phyloP scores from a whole-genome alignment of 2,329 filamentous ascomycete species.

The Colletotrichum sp. region DNA sequence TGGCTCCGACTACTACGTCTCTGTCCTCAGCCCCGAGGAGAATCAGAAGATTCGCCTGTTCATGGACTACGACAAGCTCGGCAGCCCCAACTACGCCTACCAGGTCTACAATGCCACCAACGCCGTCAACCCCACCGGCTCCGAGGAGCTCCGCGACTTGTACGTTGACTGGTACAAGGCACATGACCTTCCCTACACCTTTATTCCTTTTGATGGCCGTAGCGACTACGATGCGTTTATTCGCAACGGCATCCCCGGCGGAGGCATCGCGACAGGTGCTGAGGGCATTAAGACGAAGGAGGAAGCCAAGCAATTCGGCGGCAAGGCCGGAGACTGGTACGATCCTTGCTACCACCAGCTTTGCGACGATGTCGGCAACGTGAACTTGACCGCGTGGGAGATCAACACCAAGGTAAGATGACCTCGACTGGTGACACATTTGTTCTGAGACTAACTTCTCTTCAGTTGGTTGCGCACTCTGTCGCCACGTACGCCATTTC shows the following conservation, averaged over 20 bases:
- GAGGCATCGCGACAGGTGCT: constrained; percentile 79
- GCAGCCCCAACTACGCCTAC: constrained; percentile 69
- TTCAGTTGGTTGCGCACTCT: constrained; percentile 70
- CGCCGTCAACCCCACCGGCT: constrained; percentile 71
- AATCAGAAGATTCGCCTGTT: constrained; percentile 68
- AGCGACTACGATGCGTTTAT: constrained; percentile 84
- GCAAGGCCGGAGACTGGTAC: constrained; percentile 65
- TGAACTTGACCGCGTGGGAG: constrained; percentile 66
- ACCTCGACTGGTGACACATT: neutral
- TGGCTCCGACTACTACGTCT: constrained; percentile 67
- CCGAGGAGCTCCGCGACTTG: constrained; percentile 70
- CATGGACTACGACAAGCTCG: constrained; percentile 76
- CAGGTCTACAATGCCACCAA: constrained; percentile 77
- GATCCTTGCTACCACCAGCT: constrained; percentile 68
- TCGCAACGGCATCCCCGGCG: constrained; percentile 72
- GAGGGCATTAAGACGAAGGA: constrained; percentile 76
- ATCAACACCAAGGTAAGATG: constrained; percentile 62
- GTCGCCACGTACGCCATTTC: constrained; percentile 73
- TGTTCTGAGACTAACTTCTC: constrained; percentile 21
- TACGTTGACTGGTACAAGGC: constrained; percentile 71
- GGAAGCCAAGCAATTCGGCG: constrained; percentile 73
- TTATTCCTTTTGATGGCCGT: constrained; percentile 78
- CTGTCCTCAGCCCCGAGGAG: constrained; percentile 58
- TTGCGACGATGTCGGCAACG: constrained; percentile 63
- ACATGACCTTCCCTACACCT: constrained; percentile 68